Evolutionary conservation across 106 monocot species (phyloP).

Genomic region (Phalaenopsis equestris): DNA sequence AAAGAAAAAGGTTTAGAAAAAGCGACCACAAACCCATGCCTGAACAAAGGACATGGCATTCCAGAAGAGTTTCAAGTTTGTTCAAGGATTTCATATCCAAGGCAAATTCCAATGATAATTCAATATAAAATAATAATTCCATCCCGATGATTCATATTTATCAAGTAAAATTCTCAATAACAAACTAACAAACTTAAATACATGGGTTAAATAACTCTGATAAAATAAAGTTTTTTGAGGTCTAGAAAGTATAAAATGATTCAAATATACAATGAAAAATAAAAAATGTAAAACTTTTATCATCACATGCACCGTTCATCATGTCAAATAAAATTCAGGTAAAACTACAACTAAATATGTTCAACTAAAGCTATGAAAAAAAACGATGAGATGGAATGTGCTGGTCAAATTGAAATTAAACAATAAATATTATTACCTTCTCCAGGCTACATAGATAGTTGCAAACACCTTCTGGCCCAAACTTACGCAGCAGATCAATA

Average conservation of each 20-base stretch:
- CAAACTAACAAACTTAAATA: neutral
- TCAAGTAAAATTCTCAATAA: neutral
- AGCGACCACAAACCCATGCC: neutral
- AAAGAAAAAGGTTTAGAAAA: neutral
- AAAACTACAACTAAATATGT: neutral
- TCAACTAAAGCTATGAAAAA: neutral
- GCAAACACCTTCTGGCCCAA: conserved; percentile 80
- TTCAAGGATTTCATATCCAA: too few relatives aligned
- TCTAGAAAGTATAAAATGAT: neutral
- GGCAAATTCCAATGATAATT: neutral
- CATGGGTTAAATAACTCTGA: neutral
- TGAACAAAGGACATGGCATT: neutral
- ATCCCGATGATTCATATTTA: neutral
- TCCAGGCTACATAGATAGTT: conserved; percentile 60
- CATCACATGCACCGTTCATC: neutral
- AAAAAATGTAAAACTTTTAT: neutral
- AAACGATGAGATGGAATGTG: neutral
- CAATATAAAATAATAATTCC: neutral
- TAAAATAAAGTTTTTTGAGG: neutral
- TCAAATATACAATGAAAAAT: neutral
- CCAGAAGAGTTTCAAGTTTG: neutral
- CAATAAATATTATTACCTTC: conserved; percentile 41
- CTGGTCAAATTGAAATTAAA: neutral
- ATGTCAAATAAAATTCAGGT: neutral
- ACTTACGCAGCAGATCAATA: conserved; percentile 66